These are phyloP conservation scores for Naganishia liquefaciens DNA, from an alignment of 1,284 basidiomycete genomes.

Conservation along the genomic window DNA sequence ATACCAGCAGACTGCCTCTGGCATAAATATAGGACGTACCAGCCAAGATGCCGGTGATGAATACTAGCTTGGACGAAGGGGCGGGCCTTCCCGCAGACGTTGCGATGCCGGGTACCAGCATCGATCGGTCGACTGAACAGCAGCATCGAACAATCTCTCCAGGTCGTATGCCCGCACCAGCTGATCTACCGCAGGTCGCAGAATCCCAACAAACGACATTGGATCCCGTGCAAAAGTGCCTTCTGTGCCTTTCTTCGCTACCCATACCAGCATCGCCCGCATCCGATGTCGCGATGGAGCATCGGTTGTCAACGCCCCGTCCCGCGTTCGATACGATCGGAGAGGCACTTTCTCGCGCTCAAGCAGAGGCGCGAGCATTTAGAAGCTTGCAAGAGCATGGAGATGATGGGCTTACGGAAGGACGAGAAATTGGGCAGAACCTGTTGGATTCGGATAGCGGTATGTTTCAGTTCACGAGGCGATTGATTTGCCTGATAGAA, in stretches of 20 bases:
- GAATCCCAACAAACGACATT: neutral
- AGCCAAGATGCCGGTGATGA: conserved; percentile 4
- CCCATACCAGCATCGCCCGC: neutral
- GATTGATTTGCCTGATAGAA: neutral
- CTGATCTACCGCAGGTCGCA: neutral
- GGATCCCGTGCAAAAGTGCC: neutral
- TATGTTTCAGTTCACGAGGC: neutral
- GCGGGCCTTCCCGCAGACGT: neutral
- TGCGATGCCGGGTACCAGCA: neutral
- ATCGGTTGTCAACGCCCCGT: neutral
- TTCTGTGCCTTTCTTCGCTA: conserved; percentile 1
- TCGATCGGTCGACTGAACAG: neutral
- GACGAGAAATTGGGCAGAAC: neutral
- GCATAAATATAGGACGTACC: neutral
- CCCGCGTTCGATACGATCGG: neutral
- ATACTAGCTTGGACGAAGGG: neutral
- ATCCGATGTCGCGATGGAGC: neutral
- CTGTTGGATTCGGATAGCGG: neutral
- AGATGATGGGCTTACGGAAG: neutral
- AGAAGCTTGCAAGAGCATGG: neutral
- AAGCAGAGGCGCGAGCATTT: conserved; percentile 2
- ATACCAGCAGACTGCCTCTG: neutral
- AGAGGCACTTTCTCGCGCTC: conserved; percentile 1
- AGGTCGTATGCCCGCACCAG: neutral
- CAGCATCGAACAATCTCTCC: neutral